Evolutionary conservation across 768 basidiomycete species (phyloP), one percentile per base, ranked within the genome.

Genomic region (Russula sp.): DNA sequence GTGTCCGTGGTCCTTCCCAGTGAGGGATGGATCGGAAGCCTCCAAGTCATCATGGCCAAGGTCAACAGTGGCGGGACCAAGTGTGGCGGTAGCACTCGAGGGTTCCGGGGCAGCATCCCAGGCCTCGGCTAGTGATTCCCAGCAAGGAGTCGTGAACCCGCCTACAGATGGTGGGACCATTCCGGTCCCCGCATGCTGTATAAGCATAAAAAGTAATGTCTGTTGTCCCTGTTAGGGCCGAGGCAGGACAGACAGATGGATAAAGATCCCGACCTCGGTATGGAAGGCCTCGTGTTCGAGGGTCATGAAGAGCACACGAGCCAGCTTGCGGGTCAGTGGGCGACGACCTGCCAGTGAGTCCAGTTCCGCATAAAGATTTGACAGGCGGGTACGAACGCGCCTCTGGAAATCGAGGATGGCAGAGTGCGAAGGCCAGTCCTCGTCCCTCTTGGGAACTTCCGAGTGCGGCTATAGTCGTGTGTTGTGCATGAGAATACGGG

Each of bases 171-270:
- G 95, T 5, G 92, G 83, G 43, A 90, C 77, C 2, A 91, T 91
- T 3, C 90, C 88, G 0, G 77, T 82, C 42, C 88, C 89, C 18
- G 88, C 83, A 49, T 84, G 81, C 70, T 93, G 96, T 5, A 95
- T 70, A 13, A 96, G 83, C 93, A 98, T 98, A 73, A 98, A 98
- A 4, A 98, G 77, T 29, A 98, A 77, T 0, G 97, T 99, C 80
- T 84, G 54, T 22, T 14, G 8, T 54, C 39, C 9, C 8, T 62
- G 20, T 58, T 25, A 25, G 59, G 5, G 20, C 46, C 39, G 51
- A 25, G 50, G 16, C 36, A 29, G 43, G 8, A 22, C 13, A 25
- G 5, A 53, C 6, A 20, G 38, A 11, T 25, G 18, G 8, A 22
- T 29, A 29, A 49, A 11, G 22, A 41, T 29, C 7, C 69, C 53